These are phyloP conservation scores for Arthrobotrys megalospora DNA, from an alignment of 2,329 filamentous ascomycete genomes.

Conservation along the genomic window DNA sequence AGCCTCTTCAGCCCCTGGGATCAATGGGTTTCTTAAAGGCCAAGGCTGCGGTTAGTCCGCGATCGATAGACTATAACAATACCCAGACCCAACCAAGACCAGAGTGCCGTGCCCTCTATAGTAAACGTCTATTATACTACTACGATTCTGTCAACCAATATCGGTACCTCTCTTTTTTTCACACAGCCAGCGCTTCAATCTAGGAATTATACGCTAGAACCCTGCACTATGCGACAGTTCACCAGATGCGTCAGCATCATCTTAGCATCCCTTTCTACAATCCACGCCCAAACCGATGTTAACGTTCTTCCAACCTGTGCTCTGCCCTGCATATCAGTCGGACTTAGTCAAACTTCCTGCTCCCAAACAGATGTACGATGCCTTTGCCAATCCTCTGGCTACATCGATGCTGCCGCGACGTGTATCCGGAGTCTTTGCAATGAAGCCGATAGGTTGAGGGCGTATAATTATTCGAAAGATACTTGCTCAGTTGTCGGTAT, in stretches of 20 bases:
- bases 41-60: too few relatives aligned
- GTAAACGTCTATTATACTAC: not conserved
- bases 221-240: not conserved
- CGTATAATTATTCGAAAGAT: constrained; percentile 4
- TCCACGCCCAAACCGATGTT: not conserved
- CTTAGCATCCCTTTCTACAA: constrained; percentile 10
- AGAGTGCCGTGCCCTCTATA: too few relatives aligned
- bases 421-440: constrained; percentile 35
- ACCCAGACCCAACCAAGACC: too few relatives aligned
- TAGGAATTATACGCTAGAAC: not conserved
- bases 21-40: too few relatives aligned
- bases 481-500: constrained; percentile 21
- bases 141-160: not conserved
- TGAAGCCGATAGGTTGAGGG: constrained; percentile 3
- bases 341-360: constrained; percentile 69
- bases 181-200: not conserved
- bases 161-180: not conserved
- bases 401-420: constrained; percentile 51
- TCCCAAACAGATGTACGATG: constrained; percentile 66
- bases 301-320: constrained; percentile 67
- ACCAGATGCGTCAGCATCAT: not conserved
- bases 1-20: not conserved
- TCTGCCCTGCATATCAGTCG: constrained; percentile 68
- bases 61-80: too few relatives aligned
- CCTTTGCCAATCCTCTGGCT: constrained; percentile 66